Evolutionary conservation across 2,329 filamentous ascomycete species (phyloP).

Genomic region (Dothideomycetes sp.): DNA sequence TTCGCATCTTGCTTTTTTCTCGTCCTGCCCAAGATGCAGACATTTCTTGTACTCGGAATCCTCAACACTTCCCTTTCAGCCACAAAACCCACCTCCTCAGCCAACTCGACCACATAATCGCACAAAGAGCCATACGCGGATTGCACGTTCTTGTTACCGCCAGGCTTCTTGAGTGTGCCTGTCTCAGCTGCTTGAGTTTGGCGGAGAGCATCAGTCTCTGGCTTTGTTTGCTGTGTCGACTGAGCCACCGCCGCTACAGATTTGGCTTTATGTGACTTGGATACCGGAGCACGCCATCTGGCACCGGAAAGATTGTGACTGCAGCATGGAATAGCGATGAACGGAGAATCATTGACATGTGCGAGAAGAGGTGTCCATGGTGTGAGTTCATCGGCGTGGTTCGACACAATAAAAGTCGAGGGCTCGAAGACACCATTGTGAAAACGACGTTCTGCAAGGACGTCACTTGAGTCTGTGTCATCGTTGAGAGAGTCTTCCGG

Average conservation of each 20-base stretch:
- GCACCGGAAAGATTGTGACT: slow-evolving; percentile 76
- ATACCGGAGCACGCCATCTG: slow-evolving; percentile 53
- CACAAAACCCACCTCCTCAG: slow-evolving; percentile 61
- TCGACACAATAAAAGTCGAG: slow-evolving; percentile 87
- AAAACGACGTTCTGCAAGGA: slow-evolving; percentile 17
- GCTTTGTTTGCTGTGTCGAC: neutral
- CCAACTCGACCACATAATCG: slow-evolving; percentile 63
- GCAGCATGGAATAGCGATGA: slow-evolving; percentile 92
- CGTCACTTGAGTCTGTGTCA: slow-evolving; percentile 6
- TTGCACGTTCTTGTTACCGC: slow-evolving; percentile 31
- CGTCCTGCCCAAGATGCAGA: slow-evolving; percentile 58
- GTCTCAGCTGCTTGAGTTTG: slow-evolving; percentile 25
- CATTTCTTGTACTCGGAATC: slow-evolving; percentile 87
- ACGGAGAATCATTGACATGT: slow-evolving; percentile 63
- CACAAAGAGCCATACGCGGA: slow-evolving; percentile 81
- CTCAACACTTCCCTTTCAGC: slow-evolving; percentile 78
- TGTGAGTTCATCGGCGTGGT: slow-evolving; percentile 93
- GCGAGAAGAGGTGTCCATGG: slow-evolving; percentile 91
- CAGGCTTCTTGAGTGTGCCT: slow-evolving; percentile 25
- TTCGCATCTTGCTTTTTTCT: neutral
- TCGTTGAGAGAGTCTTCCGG: neutral
- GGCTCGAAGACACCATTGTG: slow-evolving; percentile 55
- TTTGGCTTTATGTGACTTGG: slow-evolving; percentile 2
- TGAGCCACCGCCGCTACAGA: neutral
- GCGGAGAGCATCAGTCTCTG: neutral